phyloP scores from a whole-genome alignment of 257 asterid genomes.

The Solanum sitiens region DNA sequence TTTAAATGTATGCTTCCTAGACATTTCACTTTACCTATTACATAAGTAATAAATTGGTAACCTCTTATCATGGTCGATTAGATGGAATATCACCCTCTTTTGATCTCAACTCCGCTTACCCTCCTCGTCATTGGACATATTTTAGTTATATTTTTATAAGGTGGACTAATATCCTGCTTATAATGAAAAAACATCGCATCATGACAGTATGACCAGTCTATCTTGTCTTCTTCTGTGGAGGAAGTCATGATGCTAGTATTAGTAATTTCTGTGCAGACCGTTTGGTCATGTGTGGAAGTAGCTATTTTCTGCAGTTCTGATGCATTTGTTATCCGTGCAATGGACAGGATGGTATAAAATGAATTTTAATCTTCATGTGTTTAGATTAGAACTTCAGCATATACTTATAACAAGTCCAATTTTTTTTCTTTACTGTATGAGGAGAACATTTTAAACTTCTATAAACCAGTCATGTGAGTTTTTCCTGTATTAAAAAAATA shows the following conservation, averaged over 20 bases:
- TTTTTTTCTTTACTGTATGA: not conserved
- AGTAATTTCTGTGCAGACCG: not conserved
- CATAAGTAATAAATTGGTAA: not conserved
- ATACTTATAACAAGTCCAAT: not conserved
- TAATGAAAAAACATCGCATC: not conserved
- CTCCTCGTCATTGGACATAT: not conserved
- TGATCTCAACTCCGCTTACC: not conserved
- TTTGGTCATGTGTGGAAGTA: not conserved
- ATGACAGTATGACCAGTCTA: not conserved
- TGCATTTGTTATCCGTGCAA: not conserved
- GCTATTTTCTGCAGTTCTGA: not conserved
- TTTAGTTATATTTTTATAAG: not conserved
- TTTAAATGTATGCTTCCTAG: not conserved
- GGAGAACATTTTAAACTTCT: not conserved
- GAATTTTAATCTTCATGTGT: not conserved
- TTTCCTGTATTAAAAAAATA: not conserved
- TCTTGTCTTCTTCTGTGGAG: not conserved
- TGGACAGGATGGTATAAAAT: not conserved
- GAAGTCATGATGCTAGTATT: not conserved
- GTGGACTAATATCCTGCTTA: not conserved
- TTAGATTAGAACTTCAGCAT: not conserved
- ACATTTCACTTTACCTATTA: not conserved
- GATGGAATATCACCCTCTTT: not conserved
- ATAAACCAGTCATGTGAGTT: not conserved
- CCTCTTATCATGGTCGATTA: not conserved